Percentiles rank a stretch among this genome's conserved stretches.
Conservation (phyloP, 2,329 filamentous ascomycete species). For the Lachnellula arida region DNA sequence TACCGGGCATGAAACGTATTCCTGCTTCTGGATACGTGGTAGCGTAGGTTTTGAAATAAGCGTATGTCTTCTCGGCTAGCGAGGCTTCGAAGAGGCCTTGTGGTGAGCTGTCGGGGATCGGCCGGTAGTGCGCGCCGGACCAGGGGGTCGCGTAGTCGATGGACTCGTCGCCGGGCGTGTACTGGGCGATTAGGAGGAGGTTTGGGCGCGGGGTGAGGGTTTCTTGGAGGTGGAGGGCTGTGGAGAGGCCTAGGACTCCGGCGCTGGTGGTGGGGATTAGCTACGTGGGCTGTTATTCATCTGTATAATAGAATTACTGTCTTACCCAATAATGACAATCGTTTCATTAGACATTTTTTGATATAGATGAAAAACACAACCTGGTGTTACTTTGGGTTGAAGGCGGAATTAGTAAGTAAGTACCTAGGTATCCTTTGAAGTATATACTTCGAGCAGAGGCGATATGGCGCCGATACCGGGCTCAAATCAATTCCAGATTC, state of each 20-base stretch:
- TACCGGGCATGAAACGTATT: constrained; percentile 34
- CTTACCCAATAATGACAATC: neutral
- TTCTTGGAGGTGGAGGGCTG: constrained; percentile 31
- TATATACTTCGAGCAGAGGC: neutral
- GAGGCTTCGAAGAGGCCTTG: constrained; percentile 34
- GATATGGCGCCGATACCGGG: too few relatives aligned
- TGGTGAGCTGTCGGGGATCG: constrained; percentile 36
- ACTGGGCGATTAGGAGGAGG: constrained; percentile 34
- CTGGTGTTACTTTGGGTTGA: neutral
- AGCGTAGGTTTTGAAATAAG: constrained; percentile 35
- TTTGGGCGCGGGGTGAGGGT: constrained; percentile 23
- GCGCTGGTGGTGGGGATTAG: constrained; percentile 27
- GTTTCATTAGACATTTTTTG: neutral
- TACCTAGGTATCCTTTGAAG: too few relatives aligned
- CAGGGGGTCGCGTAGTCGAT: constrained; percentile 42
- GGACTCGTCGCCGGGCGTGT: constrained; percentile 36
- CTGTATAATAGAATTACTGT: neutral
- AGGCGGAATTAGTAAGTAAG: neutral
- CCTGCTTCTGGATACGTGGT: constrained; percentile 34
- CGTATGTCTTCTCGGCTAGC: constrained; percentile 37
- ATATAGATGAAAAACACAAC: neutral
- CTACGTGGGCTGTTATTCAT: neutral
- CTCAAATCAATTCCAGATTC: too few relatives aligned
- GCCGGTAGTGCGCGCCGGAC: constrained; percentile 44
- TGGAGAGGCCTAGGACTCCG: constrained; percentile 37